Percentiles rank a stretch among this genome's conserved stretches.
Conservation (phyloP, 306 rosid species). For the Quercus mongolica region DNA sequence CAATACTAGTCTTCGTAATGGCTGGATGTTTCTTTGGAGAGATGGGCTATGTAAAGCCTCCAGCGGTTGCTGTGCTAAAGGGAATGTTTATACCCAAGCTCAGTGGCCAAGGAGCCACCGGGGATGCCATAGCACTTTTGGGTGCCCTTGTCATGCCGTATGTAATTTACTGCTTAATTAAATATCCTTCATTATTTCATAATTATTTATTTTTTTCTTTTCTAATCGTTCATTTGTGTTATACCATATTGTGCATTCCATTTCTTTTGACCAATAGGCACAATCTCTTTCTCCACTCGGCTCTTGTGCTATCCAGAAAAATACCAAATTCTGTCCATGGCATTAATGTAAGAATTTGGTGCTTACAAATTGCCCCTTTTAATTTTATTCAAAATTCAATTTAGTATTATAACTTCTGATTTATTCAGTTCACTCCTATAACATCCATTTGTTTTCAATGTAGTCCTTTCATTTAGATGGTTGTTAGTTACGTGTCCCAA, state of each 20-base stretch:
- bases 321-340: conserved; percentile 63
- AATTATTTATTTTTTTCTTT: too few species aligned
- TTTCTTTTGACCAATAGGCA: conserved; percentile 47
- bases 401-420: too few species aligned
- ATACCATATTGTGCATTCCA: neutral
- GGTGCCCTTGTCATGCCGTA: conserved; percentile 99
- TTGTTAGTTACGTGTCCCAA: too few species aligned
- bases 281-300: conserved; percentile 70
- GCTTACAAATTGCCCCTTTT: too few species aligned
- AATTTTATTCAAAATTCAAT: too few species aligned
- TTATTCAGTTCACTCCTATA: too few species aligned
- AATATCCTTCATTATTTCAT: neutral
- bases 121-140: conserved; percentile 66
- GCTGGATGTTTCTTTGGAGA: too few species aligned
- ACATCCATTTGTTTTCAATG: too few species aligned
- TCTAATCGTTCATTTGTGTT: neutral
- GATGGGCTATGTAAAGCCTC: conserved; percentile 60
- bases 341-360: conserved; percentile 53
- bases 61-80: conserved; percentile 35
- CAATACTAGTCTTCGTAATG: too few species aligned
- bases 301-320: conserved; percentile 41
- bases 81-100: conserved; percentile 77
- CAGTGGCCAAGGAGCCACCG: conserved; percentile 13
- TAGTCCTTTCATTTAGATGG: too few species aligned
- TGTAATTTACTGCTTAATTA: neutral